Percentiles rank a stretch among this genome's conserved stretches.
These are phyloP conservation scores for Mitragyna speciosa DNA, from an alignment of 257 asterid genomes.

Conservation along the genomic window DNA sequence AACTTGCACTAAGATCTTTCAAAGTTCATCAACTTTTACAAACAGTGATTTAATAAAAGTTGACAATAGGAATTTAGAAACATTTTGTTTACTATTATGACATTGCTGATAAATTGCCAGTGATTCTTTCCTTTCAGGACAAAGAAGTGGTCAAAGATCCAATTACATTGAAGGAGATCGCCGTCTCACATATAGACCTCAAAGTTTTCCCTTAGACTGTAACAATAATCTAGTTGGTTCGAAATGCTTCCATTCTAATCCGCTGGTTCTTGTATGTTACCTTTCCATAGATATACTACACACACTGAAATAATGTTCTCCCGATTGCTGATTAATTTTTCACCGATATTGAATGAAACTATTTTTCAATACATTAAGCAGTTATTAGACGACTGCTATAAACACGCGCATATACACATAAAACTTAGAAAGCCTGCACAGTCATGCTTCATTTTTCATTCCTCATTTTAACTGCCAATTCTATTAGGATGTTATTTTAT, in stretches of 20 bases:
- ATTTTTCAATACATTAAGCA: not conserved
- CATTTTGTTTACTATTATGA: not conserved
- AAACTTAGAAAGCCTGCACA: not conserved
- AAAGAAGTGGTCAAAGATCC: conserved; percentile 23
- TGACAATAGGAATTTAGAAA: not conserved
- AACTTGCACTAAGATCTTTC: not conserved
- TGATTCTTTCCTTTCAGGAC: conserved; percentile 31
- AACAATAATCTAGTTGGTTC: conserved; percentile 16
- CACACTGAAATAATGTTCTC: not conserved
- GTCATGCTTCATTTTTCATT: not conserved
- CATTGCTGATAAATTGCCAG: not conserved
- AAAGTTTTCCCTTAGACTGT: conserved; percentile 4
- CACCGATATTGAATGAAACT: no score
- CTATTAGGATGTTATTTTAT: not conserved
- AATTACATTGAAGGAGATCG: conserved; percentile 30
- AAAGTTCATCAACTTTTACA: not conserved
- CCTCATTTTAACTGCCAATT: not conserved
- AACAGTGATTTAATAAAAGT: not conserved
- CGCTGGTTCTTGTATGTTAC: conserved; percentile 44
- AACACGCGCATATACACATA: no score
- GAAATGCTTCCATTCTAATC: conserved; percentile 14
- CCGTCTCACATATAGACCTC: conserved; percentile 41
- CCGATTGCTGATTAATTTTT: not conserved
- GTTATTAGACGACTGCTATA: no score
- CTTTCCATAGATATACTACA: not conserved